Base-by-base conservation (phyloP, 73 alveolate genomes). In the Paramecium tetraurelia region DNA sequence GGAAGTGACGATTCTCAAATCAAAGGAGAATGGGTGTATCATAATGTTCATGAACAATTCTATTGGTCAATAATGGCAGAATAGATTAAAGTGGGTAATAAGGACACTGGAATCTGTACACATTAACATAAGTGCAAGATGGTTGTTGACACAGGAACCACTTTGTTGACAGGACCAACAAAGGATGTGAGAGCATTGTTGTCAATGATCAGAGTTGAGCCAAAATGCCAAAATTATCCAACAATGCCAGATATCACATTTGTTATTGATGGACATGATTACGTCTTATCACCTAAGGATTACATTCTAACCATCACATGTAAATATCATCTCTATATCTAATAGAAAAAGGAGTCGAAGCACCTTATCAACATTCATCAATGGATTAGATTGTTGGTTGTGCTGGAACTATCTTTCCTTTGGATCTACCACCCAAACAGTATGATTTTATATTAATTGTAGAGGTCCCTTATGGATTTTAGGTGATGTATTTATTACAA, bases 401-500 rank as follows among this genome's bases (percentile, higher is more conserved):
- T 46, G 87, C 87, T 59, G 90, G 86, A 20, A 29, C 90, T 4
- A 36, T 86, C 21, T 86, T 86, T 29, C 86, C 86, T 20, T 59
- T 59, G 31, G 71, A 59, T 86, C 69, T 86, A 36, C 85, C 85
- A 12, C 63, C 59, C 2, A 89, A 88, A 46, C 24, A 68, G 86
- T 70, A 88, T 40, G 22, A 9, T 27, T 41, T 22, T 70, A 21
- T 10, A 36, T 69, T 70, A 11, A 21, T 5, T 41, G 31, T 70
- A 89, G 90, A 83, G 93, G 93, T 6, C 93, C 93, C 11, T 22
- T 89, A 44, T 93, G 96, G 96, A 93, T 93, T 31, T 71, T 95
- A 21, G 97, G 97, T 16, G 97, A 95, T 48, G 88, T 92, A 31
- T 92, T 95, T 92, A 93, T 95, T 93, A 93, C 96, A 50, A 95